Percentiles rank a stretch among this genome's conserved stretches.
Conservation (phyloP, 108 stramenopile genomes). For the Fragilariopsis cylindrus region DNA sequence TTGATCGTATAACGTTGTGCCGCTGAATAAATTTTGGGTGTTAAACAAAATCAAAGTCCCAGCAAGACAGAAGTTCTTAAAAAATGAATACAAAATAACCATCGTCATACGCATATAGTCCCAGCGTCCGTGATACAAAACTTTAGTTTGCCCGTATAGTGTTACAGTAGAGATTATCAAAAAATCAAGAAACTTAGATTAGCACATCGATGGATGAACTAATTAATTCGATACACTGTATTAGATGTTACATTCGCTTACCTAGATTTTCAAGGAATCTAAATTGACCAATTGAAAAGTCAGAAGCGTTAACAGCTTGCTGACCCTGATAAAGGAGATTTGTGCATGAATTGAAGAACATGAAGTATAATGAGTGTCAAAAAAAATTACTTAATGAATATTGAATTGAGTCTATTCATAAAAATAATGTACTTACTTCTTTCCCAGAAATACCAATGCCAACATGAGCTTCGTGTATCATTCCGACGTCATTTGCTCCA, state of each 20-base stretch:
- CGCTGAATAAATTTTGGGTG: conserved; percentile 70
- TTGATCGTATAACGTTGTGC: conserved; percentile 74
- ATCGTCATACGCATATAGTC: conserved; percentile 90
- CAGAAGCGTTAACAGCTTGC: conserved; percentile 94
- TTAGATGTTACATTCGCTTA: too few species aligned
- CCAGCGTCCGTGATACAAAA: conserved; percentile 96
- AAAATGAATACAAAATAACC: conserved; percentile 94
- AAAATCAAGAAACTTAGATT: too few species aligned
- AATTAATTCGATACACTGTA: too few species aligned
- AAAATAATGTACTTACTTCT: conserved; percentile 66
- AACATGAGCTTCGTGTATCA: conserved; percentile 96
- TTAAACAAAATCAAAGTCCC: conserved; percentile 70
- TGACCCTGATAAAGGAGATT: too few species aligned
- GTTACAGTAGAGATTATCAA: too few species aligned
- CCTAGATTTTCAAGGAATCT: conserved; percentile 79
- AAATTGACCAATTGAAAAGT: conserved; percentile 94
- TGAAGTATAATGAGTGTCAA: too few species aligned
- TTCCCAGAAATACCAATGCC: conserved; percentile 94
- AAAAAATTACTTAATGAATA: too few species aligned
- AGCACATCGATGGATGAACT: too few species aligned
- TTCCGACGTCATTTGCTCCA: conserved; percentile 97
- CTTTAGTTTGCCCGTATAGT: not conserved
- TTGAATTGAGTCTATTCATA: too few species aligned
- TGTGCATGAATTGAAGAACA: too few species aligned
- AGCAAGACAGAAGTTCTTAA: conserved; percentile 95